Evolutionary conservation across 176 grass and related monocot genomes (phyloP), one percentile per base, ranked within the genome.

Genomic region (Carex cristatella): DNA sequence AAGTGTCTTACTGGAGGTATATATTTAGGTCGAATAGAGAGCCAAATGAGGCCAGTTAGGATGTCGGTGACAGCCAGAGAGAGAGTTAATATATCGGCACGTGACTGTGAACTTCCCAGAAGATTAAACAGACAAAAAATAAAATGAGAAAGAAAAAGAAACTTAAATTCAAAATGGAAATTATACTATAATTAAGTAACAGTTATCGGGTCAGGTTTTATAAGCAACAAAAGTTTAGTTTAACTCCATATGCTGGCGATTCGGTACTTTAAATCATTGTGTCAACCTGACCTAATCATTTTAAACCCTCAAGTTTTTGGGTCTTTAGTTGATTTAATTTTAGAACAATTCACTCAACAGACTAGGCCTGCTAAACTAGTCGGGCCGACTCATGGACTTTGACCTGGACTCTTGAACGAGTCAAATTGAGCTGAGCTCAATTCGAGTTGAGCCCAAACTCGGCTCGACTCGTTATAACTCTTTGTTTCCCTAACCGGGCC

Each of bases 21-120:
- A 85, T 85, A 86, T 90, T 95, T 98, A 3, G 91, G 95, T 1
- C 93, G 89, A 71, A 98, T 98, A 37, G 95, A 98, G 78, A 98
- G 54, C 95, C 95, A 94, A 82, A 98, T 91, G 8, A 98, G 89
- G 57, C 95, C 93, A 72, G 95, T 82, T 2, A 98, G 93, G 79
- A 98, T 86, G 57, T 98, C 91, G 23, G 93, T 93, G 14, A 98
- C 95, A 11, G 93, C 89, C 44, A 98, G 86, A 38, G 95, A 86
- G 30, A 98, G 88, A 19, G 95, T 89, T 54, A 98, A 55, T 85
- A 98, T 94, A 65, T 98, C 95, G 4, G 95, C 88, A 75, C 93
- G 92, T 7, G 95, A 98, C 83, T 98, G 95, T 85, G 95, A 94
- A 81, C 95, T 97, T 87, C 80, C 87, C n/a, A 67, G 16, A 82